Percentiles rank a stretch among this genome's conserved stretches.
phyloP scores from a whole-genome alignment of 2,329 filamentous ascomycete genomes.

The Ophiocordyceps sinensis region DNA sequence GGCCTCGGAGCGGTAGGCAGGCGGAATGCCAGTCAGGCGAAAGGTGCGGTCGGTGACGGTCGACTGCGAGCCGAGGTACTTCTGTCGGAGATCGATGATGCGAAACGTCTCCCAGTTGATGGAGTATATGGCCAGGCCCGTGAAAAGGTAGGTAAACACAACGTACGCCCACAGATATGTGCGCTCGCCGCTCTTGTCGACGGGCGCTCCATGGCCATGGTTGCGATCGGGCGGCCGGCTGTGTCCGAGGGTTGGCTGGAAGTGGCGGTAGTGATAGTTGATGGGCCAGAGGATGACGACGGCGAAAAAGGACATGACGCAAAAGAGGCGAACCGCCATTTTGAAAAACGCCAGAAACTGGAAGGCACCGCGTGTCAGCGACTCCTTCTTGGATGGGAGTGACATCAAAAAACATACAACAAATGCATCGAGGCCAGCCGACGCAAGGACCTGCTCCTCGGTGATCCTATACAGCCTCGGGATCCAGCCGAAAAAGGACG shows the following conservation, averaged over 20 bases:
- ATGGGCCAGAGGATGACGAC: conserved; percentile 71
- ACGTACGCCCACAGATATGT: conserved; percentile 82
- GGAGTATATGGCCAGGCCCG: conserved; percentile 64
- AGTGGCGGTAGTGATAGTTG: conserved; percentile 47
- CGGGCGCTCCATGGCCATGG: conserved; percentile 15
- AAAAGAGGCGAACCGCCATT: conserved; percentile 77
- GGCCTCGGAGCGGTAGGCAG: conserved; percentile 62
- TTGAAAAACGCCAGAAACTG: conserved; percentile 87
- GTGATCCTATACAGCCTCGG: conserved; percentile 69
- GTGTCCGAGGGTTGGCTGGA: not conserved
- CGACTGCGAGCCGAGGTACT: conserved; percentile 83
- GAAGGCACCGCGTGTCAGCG: conserved; percentile 5
- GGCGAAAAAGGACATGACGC: conserved; percentile 68
- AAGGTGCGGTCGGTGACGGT: conserved; percentile 96
- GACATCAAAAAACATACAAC: conserved; percentile 41
- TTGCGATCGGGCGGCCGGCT: conserved; percentile 3
- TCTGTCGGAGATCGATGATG: conserved; percentile 74
- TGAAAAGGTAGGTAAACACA: conserved; percentile 90
- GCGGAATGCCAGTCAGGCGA: conserved; percentile 75
- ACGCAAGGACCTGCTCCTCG: conserved; percentile 78
- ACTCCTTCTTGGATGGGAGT: not conserved
- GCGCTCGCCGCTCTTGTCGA: conserved; percentile 18
- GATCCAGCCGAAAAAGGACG: conserved; percentile 88
- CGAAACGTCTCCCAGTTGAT: conserved; percentile 71
- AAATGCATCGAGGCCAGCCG: conserved; percentile 87